phyloP scores from a whole-genome alignment of 1,284 basidiomycete genomes.

The Cryptococcus sp. region DNA sequence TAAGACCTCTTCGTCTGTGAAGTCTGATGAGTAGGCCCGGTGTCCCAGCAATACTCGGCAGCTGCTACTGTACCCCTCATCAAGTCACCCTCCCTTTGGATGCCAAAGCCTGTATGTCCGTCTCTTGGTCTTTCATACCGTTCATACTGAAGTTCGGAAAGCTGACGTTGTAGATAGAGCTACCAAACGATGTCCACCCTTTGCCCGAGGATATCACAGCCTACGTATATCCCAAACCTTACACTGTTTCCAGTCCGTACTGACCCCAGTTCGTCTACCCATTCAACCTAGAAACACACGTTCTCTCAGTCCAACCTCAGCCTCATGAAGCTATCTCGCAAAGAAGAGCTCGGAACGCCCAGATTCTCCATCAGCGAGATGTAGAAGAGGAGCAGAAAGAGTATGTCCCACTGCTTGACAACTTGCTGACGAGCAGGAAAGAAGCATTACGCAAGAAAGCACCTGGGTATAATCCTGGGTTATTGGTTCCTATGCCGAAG shows the following conservation, averaged over 20 bases:
- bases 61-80: constrained; percentile 74
- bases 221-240: constrained; percentile 65
- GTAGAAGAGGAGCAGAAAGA: constrained; percentile 71
- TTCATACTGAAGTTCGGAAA: no score
- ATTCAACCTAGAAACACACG: constrained; percentile 81
- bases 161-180: constrained; percentile 62
- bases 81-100: constrained; percentile 82
- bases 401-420: constrained; percentile 47
- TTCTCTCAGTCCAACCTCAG: constrained; percentile 66
- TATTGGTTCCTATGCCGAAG: constrained; percentile 30
- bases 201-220: constrained; percentile 79
- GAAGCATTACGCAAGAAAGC: constrained; percentile 39
- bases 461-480: constrained; percentile 46
- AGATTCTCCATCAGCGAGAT: constrained; percentile 63
- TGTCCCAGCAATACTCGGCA: constrained; percentile 63
- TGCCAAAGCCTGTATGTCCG: constrained; percentile 67
- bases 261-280: constrained; percentile 78
- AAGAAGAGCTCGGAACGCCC: constrained; percentile 62
- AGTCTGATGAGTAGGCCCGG: constrained; percentile 24
- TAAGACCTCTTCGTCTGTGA: neutral
- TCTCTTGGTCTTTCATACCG: no score
- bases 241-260: neutral
- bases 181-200: constrained; percentile 85
- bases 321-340: constrained; percentile 63
- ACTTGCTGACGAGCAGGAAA: constrained; percentile 62